A percentile compares a stretch with the other conserved stretches of the same genome.
Conservation (phyloP, 2,329 filamentous ascomycete genomes). For the Tolypocladium pustulatum region DNA sequence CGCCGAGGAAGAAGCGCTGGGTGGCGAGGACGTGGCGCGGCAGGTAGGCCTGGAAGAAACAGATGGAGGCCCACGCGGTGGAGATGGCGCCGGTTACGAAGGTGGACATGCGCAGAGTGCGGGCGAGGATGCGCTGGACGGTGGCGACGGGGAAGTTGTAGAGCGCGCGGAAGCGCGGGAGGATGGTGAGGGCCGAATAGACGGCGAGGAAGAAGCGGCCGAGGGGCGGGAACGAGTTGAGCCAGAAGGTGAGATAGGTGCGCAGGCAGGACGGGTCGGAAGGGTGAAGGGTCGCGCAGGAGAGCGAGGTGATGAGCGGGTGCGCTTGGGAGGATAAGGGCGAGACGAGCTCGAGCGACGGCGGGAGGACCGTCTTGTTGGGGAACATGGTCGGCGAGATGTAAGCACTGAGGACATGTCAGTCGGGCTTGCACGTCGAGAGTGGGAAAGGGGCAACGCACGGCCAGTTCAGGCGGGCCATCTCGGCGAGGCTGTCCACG, state of each 20-base stretch:
- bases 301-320: conserved; percentile 73
- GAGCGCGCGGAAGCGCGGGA: conserved; percentile 58
- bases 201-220: conserved; percentile 68
- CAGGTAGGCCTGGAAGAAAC: conserved; percentile 73
- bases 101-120: conserved; percentile 62
- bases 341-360: conserved; percentile 55
- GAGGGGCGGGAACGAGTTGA: conserved; percentile 69
- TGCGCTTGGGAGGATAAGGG: conserved; percentile 79
- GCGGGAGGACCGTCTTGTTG: conserved; percentile 52
- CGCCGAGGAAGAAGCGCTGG: conserved; percentile 82
- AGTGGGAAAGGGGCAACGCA: conserved; percentile 30
- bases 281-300: conserved; percentile 84
- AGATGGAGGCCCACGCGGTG: conserved; percentile 80
- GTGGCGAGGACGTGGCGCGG: conserved; percentile 66
- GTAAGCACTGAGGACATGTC: conserved; percentile 46
- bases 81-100: conserved; percentile 73
- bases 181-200: conserved; percentile 55
- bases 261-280: conserved; percentile 78
- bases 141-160: conserved; percentile 59
- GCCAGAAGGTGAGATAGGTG: conserved; percentile 80
- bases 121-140: conserved; percentile 54
- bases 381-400: conserved; percentile 83
- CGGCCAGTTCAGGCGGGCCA: conserved; percentile 78
- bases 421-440: background rate
- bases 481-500: conserved; percentile 69